phyloP scores from a whole-genome alignment of 1,139 yeast species.

The Debaryomycetaceae sp. region DNA sequence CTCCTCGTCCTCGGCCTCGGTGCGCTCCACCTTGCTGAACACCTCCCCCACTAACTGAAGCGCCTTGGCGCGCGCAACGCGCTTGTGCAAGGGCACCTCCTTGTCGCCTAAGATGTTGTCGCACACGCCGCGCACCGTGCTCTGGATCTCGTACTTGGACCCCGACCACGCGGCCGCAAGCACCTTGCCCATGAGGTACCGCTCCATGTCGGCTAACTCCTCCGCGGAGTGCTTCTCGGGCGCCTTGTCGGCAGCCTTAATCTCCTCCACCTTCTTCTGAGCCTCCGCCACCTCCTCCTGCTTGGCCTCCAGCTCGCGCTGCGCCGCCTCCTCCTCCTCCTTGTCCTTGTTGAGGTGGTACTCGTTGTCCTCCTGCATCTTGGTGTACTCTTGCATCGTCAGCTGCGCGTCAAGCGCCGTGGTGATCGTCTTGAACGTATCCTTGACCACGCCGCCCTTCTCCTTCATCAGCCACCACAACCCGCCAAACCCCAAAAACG shows the following conservation, averaged over 20 bases:
- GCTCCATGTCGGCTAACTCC: slow-evolving; percentile 81
- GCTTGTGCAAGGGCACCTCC: slow-evolving; percentile 47
- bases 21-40: slow-evolving; percentile 61
- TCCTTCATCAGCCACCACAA: slow-evolving; percentile 81
- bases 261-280: slow-evolving; percentile 12
- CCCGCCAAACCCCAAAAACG: slow-evolving; percentile 79
- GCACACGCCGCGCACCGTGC: slow-evolving; percentile 85
- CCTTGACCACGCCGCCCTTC: slow-evolving; percentile 79
- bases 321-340: slow-evolving; percentile 23
- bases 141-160: slow-evolving; percentile 81
- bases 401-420: slow-evolving; percentile 87
- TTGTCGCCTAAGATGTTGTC: slow-evolving; percentile 69
- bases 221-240: slow-evolving; percentile 68
- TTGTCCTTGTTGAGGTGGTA: slow-evolving; percentile 41
- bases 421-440: slow-evolving; percentile 79
- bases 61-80: slow-evolving; percentile 78
- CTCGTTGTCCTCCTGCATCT: slow-evolving; percentile 60
- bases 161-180: slow-evolving; percentile 97
- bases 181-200: slow-evolving; percentile 82
- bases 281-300: slow-evolving; percentile 9
- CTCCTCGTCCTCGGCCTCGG: slow-evolving; percentile 84
- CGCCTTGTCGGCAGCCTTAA: slow-evolving; percentile 12
- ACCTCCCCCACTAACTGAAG: slow-evolving; percentile 70
- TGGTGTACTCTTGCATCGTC: slow-evolving; percentile 78
- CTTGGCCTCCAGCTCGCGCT: slow-evolving; percentile 18